Conservation (phyloP, 176 grass and related monocot genomes). For the Poa pratensis region DNA sequence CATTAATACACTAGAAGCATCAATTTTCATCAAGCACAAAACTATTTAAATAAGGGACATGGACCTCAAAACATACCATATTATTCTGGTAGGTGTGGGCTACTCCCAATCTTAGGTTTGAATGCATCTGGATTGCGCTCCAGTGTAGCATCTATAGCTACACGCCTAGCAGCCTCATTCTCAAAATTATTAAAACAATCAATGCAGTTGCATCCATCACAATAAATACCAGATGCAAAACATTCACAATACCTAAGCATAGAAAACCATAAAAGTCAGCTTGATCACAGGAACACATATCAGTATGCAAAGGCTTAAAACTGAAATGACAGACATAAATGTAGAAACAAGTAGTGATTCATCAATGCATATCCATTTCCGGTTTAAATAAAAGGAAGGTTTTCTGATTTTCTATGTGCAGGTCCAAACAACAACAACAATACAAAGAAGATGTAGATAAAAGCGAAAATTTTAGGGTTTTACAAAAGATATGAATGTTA, state of each 20-base stretch:
- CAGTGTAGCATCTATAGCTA: conserved; percentile 85
- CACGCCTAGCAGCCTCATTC: conserved; percentile 80
- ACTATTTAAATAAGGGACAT: conserved; percentile 34
- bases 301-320: conserved; percentile 11
- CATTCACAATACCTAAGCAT: conserved; percentile 91
- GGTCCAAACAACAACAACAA: conserved; percentile 25
- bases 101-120: conserved; percentile 94
- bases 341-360: conserved; percentile 2
- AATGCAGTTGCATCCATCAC: conserved; percentile 92
- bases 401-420: conserved; percentile 5
- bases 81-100: conserved; percentile 67
- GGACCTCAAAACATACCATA: conserved; percentile 63
- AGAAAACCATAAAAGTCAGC: conserved; percentile 34
- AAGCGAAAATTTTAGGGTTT: conserved; percentile 5
- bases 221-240: conserved; percentile 86
- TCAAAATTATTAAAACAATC: conserved; percentile 94
- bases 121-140: conserved; percentile 95
- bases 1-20: conserved; percentile 30
- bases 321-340: background rate
- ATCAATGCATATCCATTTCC: background rate
- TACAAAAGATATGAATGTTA: background rate
- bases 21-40: conserved; percentile 31
- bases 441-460: background rate
- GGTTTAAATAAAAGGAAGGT: background rate
- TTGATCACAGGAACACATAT: conserved; percentile 30